Evolutionary conservation across 2,329 filamentous ascomycete species (phyloP).

Genomic region (Exophiala spinifera): DNA sequence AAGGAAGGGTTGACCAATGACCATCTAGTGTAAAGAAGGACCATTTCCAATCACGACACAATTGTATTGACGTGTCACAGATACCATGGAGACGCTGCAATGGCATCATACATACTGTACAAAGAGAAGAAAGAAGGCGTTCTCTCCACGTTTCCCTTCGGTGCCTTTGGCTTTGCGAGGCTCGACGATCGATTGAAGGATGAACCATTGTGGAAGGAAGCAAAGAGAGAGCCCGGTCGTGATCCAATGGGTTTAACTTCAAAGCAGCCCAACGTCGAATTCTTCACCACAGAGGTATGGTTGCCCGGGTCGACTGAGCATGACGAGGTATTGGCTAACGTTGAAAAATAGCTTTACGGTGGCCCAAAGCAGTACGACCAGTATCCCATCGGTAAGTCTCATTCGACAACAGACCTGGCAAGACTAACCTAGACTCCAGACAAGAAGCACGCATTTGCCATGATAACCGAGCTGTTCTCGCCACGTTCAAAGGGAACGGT

Average conservation of each 20-base stretch:
- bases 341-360: conserved; percentile 20
- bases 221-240: conserved; percentile 47
- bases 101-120: conserved; percentile 54
- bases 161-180: conserved; percentile 60
- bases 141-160: conserved; percentile 61
- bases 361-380: conserved; percentile 56
- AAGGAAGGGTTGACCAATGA: conserved; percentile 55
- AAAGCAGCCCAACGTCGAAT: conserved; percentile 59
- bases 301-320: neutral
- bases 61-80: conserved; percentile 5
- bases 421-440: conserved; percentile 29
- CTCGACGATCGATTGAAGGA: conserved; percentile 58
- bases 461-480: conserved; percentile 58
- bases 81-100: conserved; percentile 54
- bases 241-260: conserved; percentile 62
- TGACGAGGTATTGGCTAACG: conserved; percentile 7
- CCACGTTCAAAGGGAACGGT: conserved; percentile 58
- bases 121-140: conserved; percentile 58
- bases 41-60: neutral
- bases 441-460: conserved; percentile 55
- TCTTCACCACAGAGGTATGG: conserved; percentile 62
- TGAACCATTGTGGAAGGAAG: conserved; percentile 54
- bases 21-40: conserved; percentile 40
- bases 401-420: neutral
- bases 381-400: conserved; percentile 44